Percentiles rank a stretch among this genome's conserved stretches.
These are phyloP conservation scores for Theobroma grandiflorum DNA, from an alignment of 441 rosid genomes.

Conservation along the genomic window DNA sequence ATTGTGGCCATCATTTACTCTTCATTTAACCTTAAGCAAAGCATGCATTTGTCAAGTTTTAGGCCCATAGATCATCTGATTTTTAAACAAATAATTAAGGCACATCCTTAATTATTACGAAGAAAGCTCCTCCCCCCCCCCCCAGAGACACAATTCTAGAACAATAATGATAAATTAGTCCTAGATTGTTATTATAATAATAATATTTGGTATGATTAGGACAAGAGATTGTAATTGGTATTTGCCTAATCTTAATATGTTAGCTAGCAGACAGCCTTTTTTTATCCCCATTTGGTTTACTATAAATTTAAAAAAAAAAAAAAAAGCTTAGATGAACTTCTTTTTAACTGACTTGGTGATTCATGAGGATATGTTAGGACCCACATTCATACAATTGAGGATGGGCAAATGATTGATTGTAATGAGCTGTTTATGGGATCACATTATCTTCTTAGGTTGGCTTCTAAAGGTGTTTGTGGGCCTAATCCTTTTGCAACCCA, in stretches of 20 bases:
- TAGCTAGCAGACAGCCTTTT: background rate
- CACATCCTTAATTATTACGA: no score
- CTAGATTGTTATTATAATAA: no score
- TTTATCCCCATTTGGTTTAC: background rate
- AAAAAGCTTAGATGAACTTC: background rate
- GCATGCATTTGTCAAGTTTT: no score
- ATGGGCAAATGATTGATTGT: background rate
- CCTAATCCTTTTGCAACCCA: background rate
- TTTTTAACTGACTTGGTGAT: conserved; percentile 11
- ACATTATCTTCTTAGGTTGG: conserved; percentile 9
- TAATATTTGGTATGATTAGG: background rate
- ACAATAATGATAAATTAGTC: no score
- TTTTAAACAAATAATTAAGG: no score
- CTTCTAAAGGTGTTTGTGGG: conserved; percentile 2
- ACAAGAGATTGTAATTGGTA: background rate
- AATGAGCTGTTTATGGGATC: conserved; percentile 7
- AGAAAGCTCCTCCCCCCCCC: no score
- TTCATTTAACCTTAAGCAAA: no score
- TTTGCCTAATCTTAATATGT: background rate
- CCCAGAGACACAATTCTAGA: no score
- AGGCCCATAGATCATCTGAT: no score
- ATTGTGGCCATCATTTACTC: no score
- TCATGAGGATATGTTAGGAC: conserved; percentile 13
- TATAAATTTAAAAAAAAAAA: background rate
- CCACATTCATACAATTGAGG: background rate